Conservation (phyloP, 2,329 filamentous ascomycete species). For the Colletotrichum australisinense region DNA sequence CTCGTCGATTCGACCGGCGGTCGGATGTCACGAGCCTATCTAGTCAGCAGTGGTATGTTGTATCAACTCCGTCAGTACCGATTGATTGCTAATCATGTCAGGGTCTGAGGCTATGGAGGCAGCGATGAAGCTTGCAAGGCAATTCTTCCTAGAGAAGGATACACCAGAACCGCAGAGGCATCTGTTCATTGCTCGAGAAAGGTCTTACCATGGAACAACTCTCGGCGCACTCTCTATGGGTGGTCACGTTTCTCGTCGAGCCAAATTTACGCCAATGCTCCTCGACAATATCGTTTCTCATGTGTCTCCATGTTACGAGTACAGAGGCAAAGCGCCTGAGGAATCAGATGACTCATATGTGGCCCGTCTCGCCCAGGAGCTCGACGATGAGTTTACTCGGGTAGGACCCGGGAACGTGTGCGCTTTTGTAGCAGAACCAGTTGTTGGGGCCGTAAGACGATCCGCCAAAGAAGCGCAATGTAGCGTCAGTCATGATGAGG, state of each 20-base stretch:
- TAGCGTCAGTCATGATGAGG: background rate
- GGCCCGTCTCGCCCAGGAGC: slow-evolving; percentile 67
- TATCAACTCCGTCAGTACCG: background rate
- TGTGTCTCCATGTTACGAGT: slow-evolving; percentile 76
- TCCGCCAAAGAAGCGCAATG: background rate
- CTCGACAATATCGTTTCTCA: slow-evolving; percentile 62
- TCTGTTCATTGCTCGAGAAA: slow-evolving; percentile 73
- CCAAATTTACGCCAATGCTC: slow-evolving; percentile 72
- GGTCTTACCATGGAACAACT: slow-evolving; percentile 80
- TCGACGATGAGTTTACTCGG: slow-evolving; percentile 74
- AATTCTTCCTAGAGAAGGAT: slow-evolving; percentile 57
- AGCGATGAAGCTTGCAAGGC: slow-evolving; percentile 59
- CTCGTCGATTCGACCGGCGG: slow-evolving; percentile 51
- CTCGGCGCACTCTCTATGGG: slow-evolving; percentile 74
- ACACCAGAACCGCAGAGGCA: slow-evolving; percentile 65
- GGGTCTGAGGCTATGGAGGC: slow-evolving; percentile 66
- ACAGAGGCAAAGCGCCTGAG: slow-evolving; percentile 61
- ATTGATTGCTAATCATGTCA: slow-evolving; percentile 39
- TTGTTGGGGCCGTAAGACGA: slow-evolving; percentile 75
- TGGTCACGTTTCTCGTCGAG: slow-evolving; percentile 70
- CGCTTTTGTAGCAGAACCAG: slow-evolving; percentile 79
- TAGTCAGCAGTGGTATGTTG: slow-evolving; percentile 51
- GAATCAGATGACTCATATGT: slow-evolving; percentile 73
- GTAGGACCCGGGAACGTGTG: slow-evolving; percentile 75
- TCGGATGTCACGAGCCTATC: slow-evolving; percentile 50